Percentiles rank a stretch among this genome's conserved stretches.
phyloP scores from a whole-genome alignment of 495 filamentous ascomycete species.

The Tuber microsphaerosporum region DNA sequence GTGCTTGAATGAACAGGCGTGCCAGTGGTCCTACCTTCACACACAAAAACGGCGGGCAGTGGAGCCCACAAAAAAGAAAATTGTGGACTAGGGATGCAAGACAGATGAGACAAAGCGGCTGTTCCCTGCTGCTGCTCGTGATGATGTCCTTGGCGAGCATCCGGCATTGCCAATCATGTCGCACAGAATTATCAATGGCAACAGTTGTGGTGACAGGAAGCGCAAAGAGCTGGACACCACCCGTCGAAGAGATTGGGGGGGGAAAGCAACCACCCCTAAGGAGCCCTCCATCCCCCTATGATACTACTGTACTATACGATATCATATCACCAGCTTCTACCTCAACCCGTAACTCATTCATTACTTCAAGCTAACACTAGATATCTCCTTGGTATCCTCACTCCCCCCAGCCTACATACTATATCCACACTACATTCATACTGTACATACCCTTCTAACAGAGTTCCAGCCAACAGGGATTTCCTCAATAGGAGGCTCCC shows the following conservation, averaged over 20 bases:
- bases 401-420: background rate
- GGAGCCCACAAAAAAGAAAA: background rate
- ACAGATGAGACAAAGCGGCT: slow-evolving; percentile 37
- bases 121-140: slow-evolving; percentile 34
- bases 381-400: background rate
- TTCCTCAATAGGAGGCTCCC: slow-evolving; percentile 18
- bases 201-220: background rate
- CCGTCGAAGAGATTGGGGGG: slow-evolving; percentile 8
- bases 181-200: slow-evolving; percentile 19
- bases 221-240: slow-evolving; percentile 13
- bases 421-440: background rate
- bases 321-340: background rate
- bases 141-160: slow-evolving; percentile 31
- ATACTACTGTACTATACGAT: background rate
- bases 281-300: slow-evolving; percentile 6
- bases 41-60: background rate
- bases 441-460: background rate
- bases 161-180: slow-evolving; percentile 18
- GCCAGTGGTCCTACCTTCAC: background rate
- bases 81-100: slow-evolving; percentile 16
- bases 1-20: background rate
- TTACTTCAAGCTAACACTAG: background rate
- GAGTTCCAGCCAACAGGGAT: slow-evolving; percentile 21
- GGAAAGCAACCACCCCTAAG: slow-evolving; percentile 10
- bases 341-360: background rate